Evolutionary conservation across 2,329 filamentous ascomycete genomes (phyloP).

Genomic region (Trichophyton verrucosum): DNA sequence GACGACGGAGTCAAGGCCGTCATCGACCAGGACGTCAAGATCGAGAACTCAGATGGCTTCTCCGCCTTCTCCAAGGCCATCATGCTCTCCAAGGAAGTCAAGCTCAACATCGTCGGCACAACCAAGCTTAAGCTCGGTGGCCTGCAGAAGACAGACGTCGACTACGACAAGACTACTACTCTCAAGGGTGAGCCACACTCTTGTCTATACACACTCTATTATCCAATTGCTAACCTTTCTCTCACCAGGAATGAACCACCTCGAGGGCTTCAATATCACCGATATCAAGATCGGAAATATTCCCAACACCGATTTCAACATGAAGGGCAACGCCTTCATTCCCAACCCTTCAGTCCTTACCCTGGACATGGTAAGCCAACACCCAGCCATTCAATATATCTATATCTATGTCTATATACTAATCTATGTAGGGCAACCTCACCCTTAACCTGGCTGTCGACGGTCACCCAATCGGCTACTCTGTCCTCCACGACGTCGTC

Average conservation of each 20-base stretch:
- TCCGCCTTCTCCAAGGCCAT: conserved; percentile 38
- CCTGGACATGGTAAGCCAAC: conserved; percentile 34
- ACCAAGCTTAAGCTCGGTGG: conserved; percentile 40
- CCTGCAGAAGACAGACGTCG: conserved; percentile 39
- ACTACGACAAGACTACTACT: conserved; percentile 46
- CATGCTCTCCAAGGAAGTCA: conserved; percentile 38
- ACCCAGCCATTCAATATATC: not conserved
- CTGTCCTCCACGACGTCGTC: conserved; percentile 39
- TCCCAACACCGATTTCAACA: conserved; percentile 35
- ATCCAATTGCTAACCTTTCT: not conserved
- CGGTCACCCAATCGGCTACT: conserved; percentile 37
- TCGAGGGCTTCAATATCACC: conserved; percentile 40
- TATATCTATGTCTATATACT: not conserved
- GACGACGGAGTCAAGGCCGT: conserved; percentile 31
- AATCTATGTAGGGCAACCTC: conserved; percentile 37
- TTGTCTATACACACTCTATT: not conserved
- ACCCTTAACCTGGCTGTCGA: conserved; percentile 42
- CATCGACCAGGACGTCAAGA: conserved; percentile 34
- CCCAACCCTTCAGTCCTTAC: conserved; percentile 50
- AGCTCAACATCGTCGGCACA: conserved; percentile 40
- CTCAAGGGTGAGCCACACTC: conserved; percentile 39
- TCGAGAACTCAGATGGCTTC: conserved; percentile 37
- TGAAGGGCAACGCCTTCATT: conserved; percentile 42
- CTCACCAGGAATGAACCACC: conserved; percentile 43
- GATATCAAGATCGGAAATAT: conserved; percentile 36